Base-by-base conservation (phyloP, 768 basidiomycete genomes). In the Russula virescens region DNA sequence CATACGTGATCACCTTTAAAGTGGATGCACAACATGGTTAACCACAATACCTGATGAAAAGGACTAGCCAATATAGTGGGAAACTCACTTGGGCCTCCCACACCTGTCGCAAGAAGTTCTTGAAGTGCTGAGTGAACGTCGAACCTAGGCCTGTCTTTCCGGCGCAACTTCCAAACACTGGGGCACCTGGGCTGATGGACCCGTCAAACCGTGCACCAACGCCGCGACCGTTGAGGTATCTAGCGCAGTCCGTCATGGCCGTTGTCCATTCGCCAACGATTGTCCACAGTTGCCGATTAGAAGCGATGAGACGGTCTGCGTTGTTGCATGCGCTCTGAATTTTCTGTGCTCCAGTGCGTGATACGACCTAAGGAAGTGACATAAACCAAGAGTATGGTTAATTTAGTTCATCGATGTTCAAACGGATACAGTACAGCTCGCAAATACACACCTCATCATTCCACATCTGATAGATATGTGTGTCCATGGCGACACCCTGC, bases 211-310 rank as follows among this genome's bases (percentile, higher is more conserved):
- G 72, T 3, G 81, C 75, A 77, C 88, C 87, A 45, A 78, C 66
- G 2, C 89, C 91, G 48, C 91, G 84, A 3, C 94, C 94, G 67
- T 95, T 95, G 51, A 97, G 77, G 72, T 89, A 90, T 69, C 81
- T 86, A 16, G 87, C 86, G 66, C 90, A 91, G 69, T 91, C 91
- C 8, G 83, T 92, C 55, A 80, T 75, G 2, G 88, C 88, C 3
- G 89, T 81, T 1, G 88, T 85, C 86, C 90, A 97, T 75, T 97
- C 94, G 46, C 94, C 93, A 26, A 94, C 91, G 48, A 94, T 78
- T 18, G 83, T 79, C 93, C 91, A 93, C 28, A 94, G 79, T 9
- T 66, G 55, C 13, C n/a, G 5, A 35, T 66, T 60, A 66, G 84
- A 85, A 21, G 69, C 67, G 0, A 80, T 70, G 6, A 92, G 78